Evolutionary conservation across 352 stramenopile genomes (phyloP).

Genomic region (Globisporangium emineosum): DNA sequence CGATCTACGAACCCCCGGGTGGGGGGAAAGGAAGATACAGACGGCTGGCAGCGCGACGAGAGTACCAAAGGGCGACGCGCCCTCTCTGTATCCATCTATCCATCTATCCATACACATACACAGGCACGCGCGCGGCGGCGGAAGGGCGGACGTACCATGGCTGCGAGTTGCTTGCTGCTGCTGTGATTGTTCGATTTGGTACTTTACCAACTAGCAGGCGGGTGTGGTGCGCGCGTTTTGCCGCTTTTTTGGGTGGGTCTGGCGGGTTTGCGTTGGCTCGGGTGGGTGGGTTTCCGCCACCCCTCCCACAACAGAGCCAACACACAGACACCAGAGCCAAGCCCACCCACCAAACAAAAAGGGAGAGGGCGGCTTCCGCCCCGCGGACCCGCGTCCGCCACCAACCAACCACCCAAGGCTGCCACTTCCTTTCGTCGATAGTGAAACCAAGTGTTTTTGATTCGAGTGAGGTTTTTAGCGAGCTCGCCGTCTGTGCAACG

Average conservation of each 20-base stretch:
- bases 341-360: conserved; percentile 21
- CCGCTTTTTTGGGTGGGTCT: background rate
- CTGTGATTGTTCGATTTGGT: conserved; percentile 22
- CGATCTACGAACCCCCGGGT: background rate
- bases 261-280: background rate
- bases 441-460: conserved; percentile 21
- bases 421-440: conserved; percentile 17
- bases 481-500: too few relatives aligned
- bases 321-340: background rate
- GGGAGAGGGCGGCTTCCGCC: conserved; percentile 25
- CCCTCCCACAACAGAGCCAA: background rate
- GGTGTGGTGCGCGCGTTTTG: conserved; percentile 9
- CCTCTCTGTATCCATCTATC: conserved; percentile 2
- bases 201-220: conserved; percentile 23
- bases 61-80: background rate
- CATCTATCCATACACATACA: background rate
- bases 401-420: conserved; percentile 27
- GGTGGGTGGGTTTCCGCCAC: conserved; percentile 2
- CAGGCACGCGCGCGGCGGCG: too few relatives aligned
- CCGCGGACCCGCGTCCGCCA: conserved; percentile 22
- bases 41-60: background rate
- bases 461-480: too few relatives aligned
- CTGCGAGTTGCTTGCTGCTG: conserved; percentile 7
- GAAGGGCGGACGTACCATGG: conserved; percentile 19
- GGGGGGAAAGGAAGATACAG: background rate